Evolutionary conservation across 1,284 basidiomycete genomes (phyloP).

Genomic region (Naganishia sp.): DNA sequence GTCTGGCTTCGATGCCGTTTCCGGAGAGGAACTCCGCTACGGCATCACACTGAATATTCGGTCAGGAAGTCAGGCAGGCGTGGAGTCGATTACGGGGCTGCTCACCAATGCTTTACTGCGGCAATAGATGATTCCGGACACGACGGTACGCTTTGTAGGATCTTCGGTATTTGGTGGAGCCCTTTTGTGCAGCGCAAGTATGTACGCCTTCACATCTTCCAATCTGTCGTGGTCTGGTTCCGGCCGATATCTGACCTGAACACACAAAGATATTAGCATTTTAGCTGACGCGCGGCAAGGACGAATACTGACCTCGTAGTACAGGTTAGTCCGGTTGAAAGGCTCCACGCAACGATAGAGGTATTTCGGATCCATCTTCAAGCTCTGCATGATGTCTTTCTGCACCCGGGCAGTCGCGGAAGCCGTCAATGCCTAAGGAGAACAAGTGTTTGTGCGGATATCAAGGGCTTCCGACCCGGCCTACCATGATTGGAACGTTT

Average conservation of each 20-base stretch:
- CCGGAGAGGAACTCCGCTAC: conserved; percentile 64
- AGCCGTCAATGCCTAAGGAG: conserved; percentile 50
- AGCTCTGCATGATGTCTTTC: conserved; percentile 66
- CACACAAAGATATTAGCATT: neutral
- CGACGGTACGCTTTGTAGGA: conserved; percentile 59
- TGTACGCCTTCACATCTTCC: conserved; percentile 68
- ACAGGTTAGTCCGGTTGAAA: conserved; percentile 76
- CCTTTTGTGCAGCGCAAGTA: conserved; percentile 52
- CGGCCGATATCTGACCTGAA: conserved; percentile 65
- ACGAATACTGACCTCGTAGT: conserved; percentile 65
- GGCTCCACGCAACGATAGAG: conserved; percentile 70
- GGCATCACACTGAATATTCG: conserved; percentile 60
- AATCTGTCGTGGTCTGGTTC: conserved; percentile 60
- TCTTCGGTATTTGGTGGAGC: conserved; percentile 57
- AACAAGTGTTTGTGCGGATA: neutral
- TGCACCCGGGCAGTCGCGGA: conserved; percentile 63
- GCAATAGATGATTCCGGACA: conserved; percentile 80
- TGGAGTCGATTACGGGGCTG: neutral
- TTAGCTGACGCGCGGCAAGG: neutral
- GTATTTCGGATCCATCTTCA: conserved; percentile 63
- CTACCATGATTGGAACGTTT: conserved; percentile 74
- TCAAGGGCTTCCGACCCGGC: conserved; percentile 31
- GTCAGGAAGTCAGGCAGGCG: no score
- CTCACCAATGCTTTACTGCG: conserved; percentile 59
- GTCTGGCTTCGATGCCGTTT: conserved; percentile 66